Evolutionary conservation across 1,139 yeast genomes (phyloP), one percentile per base, ranked within the genome.

Genomic region (Yarrowia galli): DNA sequence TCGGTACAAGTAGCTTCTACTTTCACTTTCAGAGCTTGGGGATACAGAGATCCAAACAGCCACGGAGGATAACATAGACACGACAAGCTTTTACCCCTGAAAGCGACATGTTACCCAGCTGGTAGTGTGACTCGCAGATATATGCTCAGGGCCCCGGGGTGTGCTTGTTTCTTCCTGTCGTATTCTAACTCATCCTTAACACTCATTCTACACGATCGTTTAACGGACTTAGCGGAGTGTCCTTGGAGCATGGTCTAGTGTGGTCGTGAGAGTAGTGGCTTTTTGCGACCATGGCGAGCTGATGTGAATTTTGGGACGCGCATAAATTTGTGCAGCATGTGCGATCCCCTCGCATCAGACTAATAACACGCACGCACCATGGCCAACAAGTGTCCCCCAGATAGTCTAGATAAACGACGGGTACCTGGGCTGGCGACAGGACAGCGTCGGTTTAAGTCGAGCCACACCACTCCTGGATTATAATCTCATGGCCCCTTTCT

Each of bases 241-340:
- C 5, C 40, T 5, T n/a, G 54, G 38, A 43, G 48, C 48, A 22
- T 49, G 36, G 58, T 51, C 60, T 53, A 53, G 60, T 36, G 23
- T 23, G 60, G 43, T 32, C 32, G 6, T 28, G 32, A 28, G 9
- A n/a, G 43, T 51, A 20, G 60, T 53, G 60, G 60, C 60, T 53
- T 53, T 51, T 38, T 53, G 13, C n/a, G 40, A 18, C 60, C 45
- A 53, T 36, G 43, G 60, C 36, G 45, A 53, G 45, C 60, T 16
- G 60, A 53, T 53, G 60, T 53, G 60, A 36, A 36, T 53, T 36
- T 53, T 36, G 60, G 45, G 45, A 36, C 60, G 28, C 60, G 60
- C 60, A 53, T 53, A 53, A 53, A 36, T 36, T 28, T 28, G 60
- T 53, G 60, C 58, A 53, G 58, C 60, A 53, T 53, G 60, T 53